phyloP scores from a whole-genome alignment of 306 rosid species.

The Luffa acutangula region DNA sequence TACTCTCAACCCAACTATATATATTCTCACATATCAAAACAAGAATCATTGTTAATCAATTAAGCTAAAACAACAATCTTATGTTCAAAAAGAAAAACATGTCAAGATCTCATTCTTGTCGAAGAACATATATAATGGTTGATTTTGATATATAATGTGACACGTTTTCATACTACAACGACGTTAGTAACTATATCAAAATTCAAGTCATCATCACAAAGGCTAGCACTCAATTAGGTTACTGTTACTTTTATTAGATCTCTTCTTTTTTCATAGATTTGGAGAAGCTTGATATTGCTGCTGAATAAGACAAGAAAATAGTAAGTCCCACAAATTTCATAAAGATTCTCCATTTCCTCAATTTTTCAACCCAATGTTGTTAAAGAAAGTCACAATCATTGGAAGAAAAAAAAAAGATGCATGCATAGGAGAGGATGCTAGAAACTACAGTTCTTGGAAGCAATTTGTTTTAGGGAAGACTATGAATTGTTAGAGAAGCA shows the following conservation, averaged over 20 bases:
- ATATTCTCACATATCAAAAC: neutral
- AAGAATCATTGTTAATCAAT: neutral
- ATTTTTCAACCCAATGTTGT: neutral
- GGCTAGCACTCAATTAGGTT: neutral
- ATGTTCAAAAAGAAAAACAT: neutral
- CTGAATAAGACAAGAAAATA: neutral
- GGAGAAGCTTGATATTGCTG: neutral
- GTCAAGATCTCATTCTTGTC: neutral
- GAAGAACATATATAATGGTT: neutral
- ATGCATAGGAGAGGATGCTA: neutral
- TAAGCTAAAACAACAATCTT: neutral
- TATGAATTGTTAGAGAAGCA: neutral
- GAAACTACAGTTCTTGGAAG: neutral
- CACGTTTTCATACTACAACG: neutral
- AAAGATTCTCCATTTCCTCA: neutral
- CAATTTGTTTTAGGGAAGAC: too few relatives aligned
- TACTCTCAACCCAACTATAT: neutral
- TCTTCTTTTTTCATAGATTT: neutral
- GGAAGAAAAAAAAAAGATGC: neutral
- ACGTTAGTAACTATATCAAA: neutral
- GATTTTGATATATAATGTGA: neutral
- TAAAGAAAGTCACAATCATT: constrained; percentile 1
- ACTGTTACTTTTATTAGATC: neutral
- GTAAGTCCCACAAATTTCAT: neutral
- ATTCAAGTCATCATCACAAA: neutral